Percentiles rank a stretch among this genome's conserved stretches.
These are phyloP conservation scores for Debaryomyces fabryi DNA, from an alignment of 1,139 yeast species.

Conservation along the genomic window DNA sequence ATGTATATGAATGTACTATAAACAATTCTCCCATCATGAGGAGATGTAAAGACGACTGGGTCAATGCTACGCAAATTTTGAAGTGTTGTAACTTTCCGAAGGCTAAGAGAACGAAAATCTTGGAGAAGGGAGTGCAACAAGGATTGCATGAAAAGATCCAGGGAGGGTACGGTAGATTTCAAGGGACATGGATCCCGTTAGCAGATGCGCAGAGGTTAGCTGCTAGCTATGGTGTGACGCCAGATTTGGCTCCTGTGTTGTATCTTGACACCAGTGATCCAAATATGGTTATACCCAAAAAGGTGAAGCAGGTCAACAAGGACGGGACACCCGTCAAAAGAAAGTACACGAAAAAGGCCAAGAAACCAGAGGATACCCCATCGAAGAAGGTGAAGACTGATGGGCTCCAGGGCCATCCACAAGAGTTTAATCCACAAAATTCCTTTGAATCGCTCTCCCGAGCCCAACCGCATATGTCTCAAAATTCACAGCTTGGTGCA, in stretches of 20 bases:
- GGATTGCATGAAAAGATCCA: conserved; percentile 91
- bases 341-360: conserved; percentile 43
- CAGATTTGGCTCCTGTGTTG: conserved; percentile 58
- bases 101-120: conserved; percentile 87
- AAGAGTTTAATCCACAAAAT: conserved; percentile 2
- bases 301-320: conserved; percentile 45
- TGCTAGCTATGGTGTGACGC: conserved; percentile 53
- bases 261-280: conserved; percentile 52
- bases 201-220: conserved; percentile 58
- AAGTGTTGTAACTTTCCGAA: conserved; percentile 95
- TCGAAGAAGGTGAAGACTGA: conserved; percentile 39
- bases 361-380: conserved; percentile 40
- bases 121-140: conserved; percentile 88
- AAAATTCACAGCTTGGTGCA: neutral
- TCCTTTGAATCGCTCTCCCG: conserved; percentile 5
- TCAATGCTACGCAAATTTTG: conserved; percentile 95
- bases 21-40: conserved; percentile 92
- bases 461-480: neutral
- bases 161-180: conserved; percentile 96
- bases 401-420: conserved; percentile 9
- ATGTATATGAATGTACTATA: conserved; percentile 83
- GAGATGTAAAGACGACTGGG: conserved; percentile 89
- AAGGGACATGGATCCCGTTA: conserved; percentile 97
- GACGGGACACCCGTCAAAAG: conserved; percentile 50
- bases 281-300: conserved; percentile 49